Percentiles rank a stretch among this genome's conserved stretches.
phyloP scores from a whole-genome alignment of 2,329 filamentous ascomycete genomes.

The Orbilia ellipsospora region DNA sequence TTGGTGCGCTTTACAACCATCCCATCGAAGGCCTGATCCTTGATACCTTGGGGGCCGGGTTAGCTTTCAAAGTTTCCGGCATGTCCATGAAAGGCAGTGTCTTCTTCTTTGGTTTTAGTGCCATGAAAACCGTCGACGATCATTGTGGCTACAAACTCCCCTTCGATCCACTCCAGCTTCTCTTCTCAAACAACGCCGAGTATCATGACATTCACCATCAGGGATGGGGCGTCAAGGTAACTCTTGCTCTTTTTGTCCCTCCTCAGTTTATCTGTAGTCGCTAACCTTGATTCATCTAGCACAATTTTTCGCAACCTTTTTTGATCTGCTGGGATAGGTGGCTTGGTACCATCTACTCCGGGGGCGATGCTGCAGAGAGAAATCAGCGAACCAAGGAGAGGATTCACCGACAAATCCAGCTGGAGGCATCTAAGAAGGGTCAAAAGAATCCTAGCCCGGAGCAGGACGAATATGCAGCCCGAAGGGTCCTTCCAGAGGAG shows the following conservation, averaged over 20 bases:
- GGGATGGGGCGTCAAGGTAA: slow-evolving; percentile 93
- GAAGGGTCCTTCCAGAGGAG: slow-evolving; percentile 39
- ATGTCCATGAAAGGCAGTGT: slow-evolving; percentile 90
- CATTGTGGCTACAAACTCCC: slow-evolving; percentile 97
- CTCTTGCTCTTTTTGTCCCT: background rate
- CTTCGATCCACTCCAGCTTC: slow-evolving; percentile 90
- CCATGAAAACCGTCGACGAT: slow-evolving; percentile 96
- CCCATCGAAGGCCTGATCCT: slow-evolving; percentile 92
- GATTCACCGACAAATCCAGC: slow-evolving; percentile 36
- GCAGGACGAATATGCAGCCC: slow-evolving; percentile 41
- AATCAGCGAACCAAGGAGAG: slow-evolving; percentile 60
- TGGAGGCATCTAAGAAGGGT: slow-evolving; percentile 29
- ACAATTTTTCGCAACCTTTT: slow-evolving; percentile 88
- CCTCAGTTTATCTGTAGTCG: background rate
- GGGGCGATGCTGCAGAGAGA: slow-evolving; percentile 67
- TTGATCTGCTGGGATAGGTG: slow-evolving; percentile 95
- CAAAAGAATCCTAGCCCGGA: background rate
- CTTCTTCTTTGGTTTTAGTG: slow-evolving; percentile 87
- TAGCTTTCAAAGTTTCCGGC: slow-evolving; percentile 82
- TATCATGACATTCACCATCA: slow-evolving; percentile 99
- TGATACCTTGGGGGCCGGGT: slow-evolving; percentile 85
- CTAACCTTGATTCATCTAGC: slow-evolving; percentile 62
- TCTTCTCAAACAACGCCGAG: slow-evolving; percentile 93
- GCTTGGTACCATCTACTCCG: slow-evolving; percentile 84
- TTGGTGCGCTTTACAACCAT: slow-evolving; percentile 96